A percentile compares a stretch with the other conserved stretches of the same genome.
These are phyloP conservation scores for Xeromyces bisporus DNA, from an alignment of 495 filamentous ascomycete genomes.

Conservation along the genomic window DNA sequence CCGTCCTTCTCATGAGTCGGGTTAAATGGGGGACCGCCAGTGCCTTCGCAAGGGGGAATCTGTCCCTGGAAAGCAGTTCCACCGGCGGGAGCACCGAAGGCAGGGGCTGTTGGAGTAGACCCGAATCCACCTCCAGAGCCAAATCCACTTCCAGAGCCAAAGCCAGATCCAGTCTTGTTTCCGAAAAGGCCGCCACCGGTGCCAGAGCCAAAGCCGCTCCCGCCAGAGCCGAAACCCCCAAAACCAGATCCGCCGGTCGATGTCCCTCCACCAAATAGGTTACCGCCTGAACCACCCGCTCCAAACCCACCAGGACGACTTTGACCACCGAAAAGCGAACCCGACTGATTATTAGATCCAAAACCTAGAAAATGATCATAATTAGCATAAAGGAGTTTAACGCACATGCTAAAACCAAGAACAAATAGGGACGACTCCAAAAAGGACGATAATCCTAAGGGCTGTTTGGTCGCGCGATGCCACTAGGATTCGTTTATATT, in stretches of 20 bases:
- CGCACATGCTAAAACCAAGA: too few relatives aligned
- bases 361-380: too few relatives aligned
- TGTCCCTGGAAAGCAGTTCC: slow-evolving; percentile 32
- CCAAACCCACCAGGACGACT: slow-evolving; percentile 33
- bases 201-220: slow-evolving; percentile 27
- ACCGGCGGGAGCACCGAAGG: slow-evolving; percentile 24
- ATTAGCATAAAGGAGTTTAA: too few relatives aligned
- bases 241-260: slow-evolving; percentile 26
- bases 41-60: slow-evolving; percentile 41
- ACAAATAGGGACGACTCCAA: too few relatives aligned
- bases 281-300: slow-evolving; percentile 23
- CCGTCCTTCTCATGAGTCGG: slow-evolving; percentile 70
- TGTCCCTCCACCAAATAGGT: slow-evolving; percentile 30
- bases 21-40: slow-evolving; percentile 56
- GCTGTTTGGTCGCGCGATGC: too few relatives aligned
- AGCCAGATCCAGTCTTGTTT: slow-evolving; percentile 22
- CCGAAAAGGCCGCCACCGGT: slow-evolving; percentile 34
- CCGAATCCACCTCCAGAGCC: slow-evolving; percentile 14
- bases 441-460: too few relatives aligned
- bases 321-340: slow-evolving; percentile 22
- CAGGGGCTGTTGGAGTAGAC: slow-evolving; percentile 17
- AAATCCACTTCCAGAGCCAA: slow-evolving; percentile 13
- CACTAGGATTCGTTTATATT: too few relatives aligned
- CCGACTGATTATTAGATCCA: slow-evolving; percentile 19
- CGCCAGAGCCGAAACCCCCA: slow-evolving; percentile 12